Percentiles rank a stretch among this genome's conserved stretches.
Evolutionary conservation across 177 flowering plant species (phyloP).

Genomic region (Vitis hybrid): DNA sequence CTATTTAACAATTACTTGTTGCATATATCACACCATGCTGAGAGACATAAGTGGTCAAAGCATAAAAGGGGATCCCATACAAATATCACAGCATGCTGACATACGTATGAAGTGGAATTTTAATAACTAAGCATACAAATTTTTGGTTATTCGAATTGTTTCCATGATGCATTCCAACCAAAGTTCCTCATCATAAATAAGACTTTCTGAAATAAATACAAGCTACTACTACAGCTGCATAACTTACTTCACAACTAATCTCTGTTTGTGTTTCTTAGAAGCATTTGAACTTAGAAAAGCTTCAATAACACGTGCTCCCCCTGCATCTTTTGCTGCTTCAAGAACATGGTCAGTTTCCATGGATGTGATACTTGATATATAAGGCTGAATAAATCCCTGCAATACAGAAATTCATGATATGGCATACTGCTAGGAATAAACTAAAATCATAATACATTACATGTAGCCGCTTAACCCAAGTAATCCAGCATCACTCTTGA

Average conservation of each 20-base stretch:
- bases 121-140: too few relatives aligned
- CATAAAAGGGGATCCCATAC: too few relatives aligned
- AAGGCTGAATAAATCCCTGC: conserved; percentile 72
- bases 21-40: too few relatives aligned
- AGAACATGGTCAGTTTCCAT: conserved; percentile 63
- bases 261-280: conserved; percentile 63
- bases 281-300: conserved; percentile 73
- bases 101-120: too few relatives aligned
- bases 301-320: conserved; percentile 83
- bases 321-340: conserved; percentile 68
- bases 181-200: too few relatives aligned
- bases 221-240: background rate
- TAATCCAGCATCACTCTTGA: background rate
- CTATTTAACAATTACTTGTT: too few relatives aligned
- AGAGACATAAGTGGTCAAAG: too few relatives aligned
- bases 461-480: background rate
- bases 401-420: conserved; percentile 11
- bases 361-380: conserved; percentile 55
- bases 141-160: too few relatives aligned
- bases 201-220: background rate
- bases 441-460: background rate
- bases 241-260: conserved; percentile 66
- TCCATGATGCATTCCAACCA: too few relatives aligned
- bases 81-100: too few relatives aligned
- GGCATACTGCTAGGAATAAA: background rate